Evolutionary conservation across 345 rosid species (phyloP).

Genomic region (Turritis glabra): DNA sequence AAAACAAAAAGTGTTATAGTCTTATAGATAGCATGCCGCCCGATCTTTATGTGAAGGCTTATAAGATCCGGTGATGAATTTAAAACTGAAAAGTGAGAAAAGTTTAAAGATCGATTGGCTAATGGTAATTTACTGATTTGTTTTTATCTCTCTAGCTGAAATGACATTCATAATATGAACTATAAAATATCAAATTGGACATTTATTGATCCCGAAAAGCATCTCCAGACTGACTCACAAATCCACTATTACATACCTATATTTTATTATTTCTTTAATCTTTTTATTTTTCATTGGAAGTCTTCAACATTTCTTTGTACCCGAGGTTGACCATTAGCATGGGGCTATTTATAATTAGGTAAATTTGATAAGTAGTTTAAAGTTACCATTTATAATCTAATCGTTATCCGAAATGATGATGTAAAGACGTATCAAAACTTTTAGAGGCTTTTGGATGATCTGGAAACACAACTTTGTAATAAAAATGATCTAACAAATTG

Average conservation of each 20-base stretch:
- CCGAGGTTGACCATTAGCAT: neutral
- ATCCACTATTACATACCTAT: constrained; percentile 11
- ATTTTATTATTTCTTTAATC: neutral
- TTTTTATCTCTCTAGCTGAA: neutral
- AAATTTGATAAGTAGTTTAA: neutral
- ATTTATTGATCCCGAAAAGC: neutral
- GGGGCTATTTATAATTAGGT: neutral
- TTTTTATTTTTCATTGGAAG: neutral
- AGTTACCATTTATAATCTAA: neutral
- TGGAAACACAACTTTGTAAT: neutral
- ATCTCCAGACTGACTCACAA: constrained; percentile 13
- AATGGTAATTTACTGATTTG: neutral
- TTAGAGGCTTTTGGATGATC: neutral
- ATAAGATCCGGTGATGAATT: neutral
- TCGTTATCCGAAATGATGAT: neutral
- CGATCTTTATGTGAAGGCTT: neutral
- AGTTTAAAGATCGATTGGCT: neutral
- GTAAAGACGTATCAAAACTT: neutral
- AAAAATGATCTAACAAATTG: neutral
- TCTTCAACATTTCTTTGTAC: neutral
- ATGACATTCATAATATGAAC: neutral
- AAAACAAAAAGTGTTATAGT: too few relatives aligned
- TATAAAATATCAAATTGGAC: neutral
- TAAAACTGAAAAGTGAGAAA: neutral
- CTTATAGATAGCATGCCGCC: neutral